Percentiles rank a stretch among this genome's conserved stretches.
Conservation (phyloP, 2,329 filamentous ascomycete species). For the Epichloe brachyelytri region DNA sequence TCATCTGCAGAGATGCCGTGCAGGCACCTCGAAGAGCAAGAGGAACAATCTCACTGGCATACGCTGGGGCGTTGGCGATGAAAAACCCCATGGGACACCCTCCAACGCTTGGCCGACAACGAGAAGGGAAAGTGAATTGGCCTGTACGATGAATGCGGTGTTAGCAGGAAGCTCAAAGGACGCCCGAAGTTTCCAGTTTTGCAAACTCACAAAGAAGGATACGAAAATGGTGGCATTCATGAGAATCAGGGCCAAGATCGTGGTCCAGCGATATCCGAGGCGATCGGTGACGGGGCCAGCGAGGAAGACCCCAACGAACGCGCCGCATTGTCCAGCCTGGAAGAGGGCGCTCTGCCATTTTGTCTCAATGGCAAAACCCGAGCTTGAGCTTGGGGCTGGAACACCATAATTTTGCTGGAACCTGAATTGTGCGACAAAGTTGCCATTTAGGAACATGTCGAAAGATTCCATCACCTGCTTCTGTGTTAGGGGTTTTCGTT, state of each 20-base stretch:
- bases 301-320: constrained; percentile 23
- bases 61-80: constrained; percentile 48
- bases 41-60: constrained; percentile 47
- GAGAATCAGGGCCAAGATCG: constrained; percentile 22
- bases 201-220: constrained; percentile 37
- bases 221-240: constrained; percentile 29
- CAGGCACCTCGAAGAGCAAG: constrained; percentile 40
- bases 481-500: not conserved
- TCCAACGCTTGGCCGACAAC: constrained; percentile 42
- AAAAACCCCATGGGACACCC: constrained; percentile 49
- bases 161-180: not conserved
- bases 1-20: constrained; percentile 51
- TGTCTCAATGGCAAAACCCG: constrained; percentile 20
- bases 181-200: no score
- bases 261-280: constrained; percentile 25
- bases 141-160: not conserved
- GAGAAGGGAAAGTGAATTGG: constrained; percentile 25
- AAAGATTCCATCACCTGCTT: constrained; percentile 37
- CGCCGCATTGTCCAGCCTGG: constrained; percentile 20
- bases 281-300: constrained; percentile 25
- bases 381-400: not conserved
- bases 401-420: constrained; percentile 28
- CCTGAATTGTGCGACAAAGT: constrained; percentile 28
- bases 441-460: constrained; percentile 34
- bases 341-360: constrained; percentile 28